Conservation (phyloP, 495 filamentous ascomycete genomes). For the Annulohypoxylon stygium region DNA sequence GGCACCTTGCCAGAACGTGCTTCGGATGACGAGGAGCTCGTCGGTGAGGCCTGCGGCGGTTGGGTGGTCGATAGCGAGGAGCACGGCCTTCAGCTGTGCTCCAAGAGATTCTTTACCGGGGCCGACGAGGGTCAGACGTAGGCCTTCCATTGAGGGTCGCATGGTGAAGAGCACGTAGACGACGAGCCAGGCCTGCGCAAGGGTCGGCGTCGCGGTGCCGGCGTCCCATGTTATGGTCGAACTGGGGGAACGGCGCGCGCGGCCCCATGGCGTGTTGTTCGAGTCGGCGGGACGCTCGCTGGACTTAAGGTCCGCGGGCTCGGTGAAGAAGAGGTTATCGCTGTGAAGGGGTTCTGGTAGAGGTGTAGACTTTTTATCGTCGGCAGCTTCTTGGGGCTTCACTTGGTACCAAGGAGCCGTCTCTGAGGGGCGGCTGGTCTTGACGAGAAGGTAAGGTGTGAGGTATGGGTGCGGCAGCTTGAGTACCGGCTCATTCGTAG, state of each 20-base stretch:
- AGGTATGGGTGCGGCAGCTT: slow-evolving; percentile 63
- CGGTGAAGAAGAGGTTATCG: slow-evolving; percentile 57
- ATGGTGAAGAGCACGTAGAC: slow-evolving; percentile 71
- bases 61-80: slow-evolving; percentile 66
- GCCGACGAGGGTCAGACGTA: slow-evolving; percentile 64
- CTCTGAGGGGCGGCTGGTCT: slow-evolving; percentile 47
- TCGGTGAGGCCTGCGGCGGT: slow-evolving; percentile 35
- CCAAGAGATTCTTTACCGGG: slow-evolving; percentile 56
- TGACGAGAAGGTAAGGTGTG: slow-evolving; percentile 57
- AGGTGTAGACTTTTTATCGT: slow-evolving; percentile 22
- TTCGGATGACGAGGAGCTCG: slow-evolving; percentile 61
- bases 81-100: slow-evolving; percentile 65
- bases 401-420: slow-evolving; percentile 42
- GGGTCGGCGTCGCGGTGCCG: slow-evolving; percentile 57
- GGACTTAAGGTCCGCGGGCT: slow-evolving; percentile 59
- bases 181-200: slow-evolving; percentile 73
- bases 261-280: slow-evolving; percentile 63
- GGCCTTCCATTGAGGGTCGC: slow-evolving; percentile 65
- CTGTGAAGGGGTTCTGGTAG: slow-evolving; percentile 54
- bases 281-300: slow-evolving; percentile 60
- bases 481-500: slow-evolving; percentile 56
- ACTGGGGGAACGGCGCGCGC: slow-evolving; percentile 59
- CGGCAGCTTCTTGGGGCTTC: slow-evolving; percentile 34
- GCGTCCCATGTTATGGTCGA: slow-evolving; percentile 54
- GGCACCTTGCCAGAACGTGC: slow-evolving; percentile 77